phyloP scores from a whole-genome alignment of 192 early-diverging fungal species.

The Coemansia sp. region DNA sequence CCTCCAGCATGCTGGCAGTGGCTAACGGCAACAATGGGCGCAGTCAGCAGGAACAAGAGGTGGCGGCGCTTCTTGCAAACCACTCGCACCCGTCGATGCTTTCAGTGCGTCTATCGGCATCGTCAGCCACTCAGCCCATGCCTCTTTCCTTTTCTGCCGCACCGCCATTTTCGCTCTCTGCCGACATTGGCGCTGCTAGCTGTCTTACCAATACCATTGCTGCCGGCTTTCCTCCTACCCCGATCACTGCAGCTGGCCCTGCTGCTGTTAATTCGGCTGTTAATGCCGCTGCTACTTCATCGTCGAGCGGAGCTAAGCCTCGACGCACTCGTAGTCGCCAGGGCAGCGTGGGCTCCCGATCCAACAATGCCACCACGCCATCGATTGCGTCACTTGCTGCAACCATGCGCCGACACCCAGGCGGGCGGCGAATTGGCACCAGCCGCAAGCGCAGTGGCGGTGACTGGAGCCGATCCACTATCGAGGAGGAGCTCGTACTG shows the following conservation, averaged over 20 bases:
- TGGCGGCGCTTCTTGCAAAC: constrained; percentile 2
- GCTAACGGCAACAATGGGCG: constrained; percentile 1
- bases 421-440: not conserved
- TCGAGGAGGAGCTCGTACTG: constrained; percentile 49
- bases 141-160: not conserved
- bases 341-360: not conserved
- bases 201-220: not conserved
- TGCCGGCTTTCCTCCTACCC: not conserved
- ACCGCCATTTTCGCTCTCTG: not conserved
- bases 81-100: constrained; percentile 9
- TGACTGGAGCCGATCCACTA: constrained; percentile 30
- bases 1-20: not conserved
- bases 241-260: constrained; percentile 8
- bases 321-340: not conserved
- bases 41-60: constrained; percentile 8
- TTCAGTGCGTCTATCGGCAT: not conserved
- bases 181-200: not conserved
- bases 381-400: constrained; percentile 5
- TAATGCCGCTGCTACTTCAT: not conserved
- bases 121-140: constrained; percentile 6
- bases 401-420: not conserved
- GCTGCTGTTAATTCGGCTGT: not conserved
- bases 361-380: not conserved
- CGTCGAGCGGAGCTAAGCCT: constrained; percentile 8
- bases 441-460: constrained; percentile 17